Evolutionary conservation across 495 filamentous ascomycete genomes (phyloP).

Genomic region (Penicillium bovifimosum): DNA sequence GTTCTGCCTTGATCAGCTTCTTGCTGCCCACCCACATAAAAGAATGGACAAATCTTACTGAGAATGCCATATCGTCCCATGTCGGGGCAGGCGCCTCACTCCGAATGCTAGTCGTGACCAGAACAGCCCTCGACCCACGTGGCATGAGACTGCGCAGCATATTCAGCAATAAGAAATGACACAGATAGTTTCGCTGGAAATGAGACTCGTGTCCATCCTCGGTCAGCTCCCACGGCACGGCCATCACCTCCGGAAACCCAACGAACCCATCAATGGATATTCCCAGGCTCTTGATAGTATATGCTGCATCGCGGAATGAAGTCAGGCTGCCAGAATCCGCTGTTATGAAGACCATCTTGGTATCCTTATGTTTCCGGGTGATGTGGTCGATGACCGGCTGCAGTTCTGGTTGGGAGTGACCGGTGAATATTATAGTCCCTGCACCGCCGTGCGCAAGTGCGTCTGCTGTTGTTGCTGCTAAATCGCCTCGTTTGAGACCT

Average conservation of each 20-base stretch:
- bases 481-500: conserved; percentile 11
- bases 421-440: conserved; percentile 38
- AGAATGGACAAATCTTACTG: conserved; percentile 9
- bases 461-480: conserved; percentile 17
- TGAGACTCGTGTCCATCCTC: conserved; percentile 19
- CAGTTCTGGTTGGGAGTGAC: conserved; percentile 32
- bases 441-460: conserved; percentile 31
- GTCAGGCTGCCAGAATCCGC: conserved; percentile 11
- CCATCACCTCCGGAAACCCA: conserved; percentile 17
- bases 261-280: conserved; percentile 21
- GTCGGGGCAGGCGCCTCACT: conserved; percentile 13
- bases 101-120: conserved; percentile 21
- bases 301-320: conserved; percentile 14
- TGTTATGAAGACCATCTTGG: conserved; percentile 19
- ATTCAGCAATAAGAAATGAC: conserved; percentile 21
- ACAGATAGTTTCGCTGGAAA: conserved; percentile 25
- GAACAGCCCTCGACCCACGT: conserved; percentile 8
- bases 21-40: not conserved
- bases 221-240: conserved; percentile 16
- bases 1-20: conserved; percentile 10
- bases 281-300: conserved; percentile 10
- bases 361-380: conserved; percentile 17
- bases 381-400: conserved; percentile 38
- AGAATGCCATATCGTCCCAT: conserved; percentile 20
- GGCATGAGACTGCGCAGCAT: conserved; percentile 8